A percentile compares a stretch with the other conserved stretches of the same genome.
Evolutionary conservation across 495 filamentous ascomycete species (phyloP).

Genomic region (Aeminium ludgeri): DNA sequence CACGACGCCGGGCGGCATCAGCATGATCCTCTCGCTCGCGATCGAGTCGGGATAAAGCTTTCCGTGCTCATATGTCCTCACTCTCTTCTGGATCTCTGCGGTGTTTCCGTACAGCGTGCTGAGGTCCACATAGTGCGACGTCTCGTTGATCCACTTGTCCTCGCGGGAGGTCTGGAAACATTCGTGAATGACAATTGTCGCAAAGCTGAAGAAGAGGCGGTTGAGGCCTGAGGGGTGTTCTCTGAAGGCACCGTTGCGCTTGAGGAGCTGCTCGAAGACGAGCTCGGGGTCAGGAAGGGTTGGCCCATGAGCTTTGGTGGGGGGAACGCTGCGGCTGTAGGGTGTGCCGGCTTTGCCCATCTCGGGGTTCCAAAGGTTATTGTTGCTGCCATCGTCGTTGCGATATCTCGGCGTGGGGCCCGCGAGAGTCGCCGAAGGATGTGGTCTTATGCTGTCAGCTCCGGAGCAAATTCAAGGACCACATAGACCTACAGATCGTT

Average conservation of each 20-base stretch:
- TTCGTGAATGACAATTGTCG: conserved; percentile 19
- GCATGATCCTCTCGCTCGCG: conserved; percentile 20
- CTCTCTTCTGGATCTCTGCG: conserved; percentile 16
- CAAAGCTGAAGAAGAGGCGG: conserved; percentile 21
- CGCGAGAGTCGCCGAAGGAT: conserved; percentile 17
- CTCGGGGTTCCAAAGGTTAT: conserved; percentile 26
- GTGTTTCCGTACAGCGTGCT: conserved; percentile 21
- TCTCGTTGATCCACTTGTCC: conserved; percentile 28
- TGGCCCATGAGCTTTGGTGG: conserved; percentile 19
- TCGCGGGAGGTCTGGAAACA: conserved; percentile 19
- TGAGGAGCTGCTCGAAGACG: conserved; percentile 19
- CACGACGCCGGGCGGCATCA: conserved; percentile 22
- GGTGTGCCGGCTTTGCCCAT: conserved; percentile 31
- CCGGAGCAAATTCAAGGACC: no score
- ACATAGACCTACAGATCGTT: conserved; percentile 9
- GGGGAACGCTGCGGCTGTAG: conserved; percentile 19
- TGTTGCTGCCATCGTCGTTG: conserved; percentile 25
- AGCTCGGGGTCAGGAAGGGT: conserved; percentile 18
- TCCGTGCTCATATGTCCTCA: conserved; percentile 20
- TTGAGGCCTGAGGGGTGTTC: conserved; percentile 22
- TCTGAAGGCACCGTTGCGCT: conserved; percentile 19
- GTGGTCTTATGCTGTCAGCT: conserved; percentile 2
- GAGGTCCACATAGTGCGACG: conserved; percentile 22
- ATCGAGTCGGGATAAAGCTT: conserved; percentile 20
- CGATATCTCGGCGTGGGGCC: conserved; percentile 23